phyloP scores from a whole-genome alignment of 768 basidiomycete species.

The Hydnomerulius pinastri region DNA sequence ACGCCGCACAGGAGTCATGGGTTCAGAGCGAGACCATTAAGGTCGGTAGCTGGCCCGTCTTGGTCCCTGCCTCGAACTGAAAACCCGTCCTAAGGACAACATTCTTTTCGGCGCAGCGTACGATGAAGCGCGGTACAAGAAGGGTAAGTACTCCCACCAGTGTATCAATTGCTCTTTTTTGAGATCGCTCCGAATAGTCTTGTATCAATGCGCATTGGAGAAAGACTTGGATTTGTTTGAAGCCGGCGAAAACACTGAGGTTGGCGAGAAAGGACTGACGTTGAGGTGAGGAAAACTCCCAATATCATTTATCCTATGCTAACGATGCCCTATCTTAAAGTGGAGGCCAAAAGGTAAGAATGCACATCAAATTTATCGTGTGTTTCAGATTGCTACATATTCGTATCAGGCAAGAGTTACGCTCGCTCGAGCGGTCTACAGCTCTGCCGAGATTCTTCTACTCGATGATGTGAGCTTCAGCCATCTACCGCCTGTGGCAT shows the following conservation, averaged over 20 bases:
- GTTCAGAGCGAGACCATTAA: too few relatives aligned
- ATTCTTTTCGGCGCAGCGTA: constrained; percentile 43
- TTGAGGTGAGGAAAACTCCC: constrained; percentile 40
- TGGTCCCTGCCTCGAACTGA: too few relatives aligned
- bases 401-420: constrained; percentile 54
- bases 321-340: constrained; percentile 16
- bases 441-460: constrained; percentile 57
- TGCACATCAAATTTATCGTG: too few relatives aligned
- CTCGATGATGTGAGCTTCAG: constrained; percentile 60
- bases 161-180: too few relatives aligned
- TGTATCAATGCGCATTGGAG: constrained; percentile 40
- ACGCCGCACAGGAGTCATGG: constrained; percentile 84
- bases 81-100: constrained; percentile 48
- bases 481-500: too few relatives aligned
- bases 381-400: too few relatives aligned
- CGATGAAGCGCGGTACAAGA: constrained; percentile 42
- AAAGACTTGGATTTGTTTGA: constrained; percentile 46
- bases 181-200: too few relatives aligned
- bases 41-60: constrained; percentile 77
- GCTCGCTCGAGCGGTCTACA: constrained; percentile 59
- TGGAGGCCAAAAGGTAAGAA: constrained; percentile 63
- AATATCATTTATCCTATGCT: too few relatives aligned
- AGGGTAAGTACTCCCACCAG: background rate
- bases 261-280: too few relatives aligned
- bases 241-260: constrained; percentile 65